phyloP scores from a whole-genome alignment of 176 grass and related monocot genomes.

The Zoysia pacifica region DNA sequence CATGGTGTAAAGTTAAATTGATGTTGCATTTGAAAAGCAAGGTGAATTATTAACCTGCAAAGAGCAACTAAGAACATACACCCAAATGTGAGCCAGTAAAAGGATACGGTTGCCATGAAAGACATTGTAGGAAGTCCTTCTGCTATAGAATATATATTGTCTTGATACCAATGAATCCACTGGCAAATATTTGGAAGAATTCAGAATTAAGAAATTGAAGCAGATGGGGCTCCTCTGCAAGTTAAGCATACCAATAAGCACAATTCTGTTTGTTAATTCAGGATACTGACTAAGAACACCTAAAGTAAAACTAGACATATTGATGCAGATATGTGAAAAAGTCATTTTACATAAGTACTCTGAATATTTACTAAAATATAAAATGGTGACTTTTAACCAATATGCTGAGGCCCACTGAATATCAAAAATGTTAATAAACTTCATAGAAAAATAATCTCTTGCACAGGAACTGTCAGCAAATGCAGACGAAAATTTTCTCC shows the following conservation, averaged over 20 bases:
- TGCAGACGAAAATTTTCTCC: neutral
- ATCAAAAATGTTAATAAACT: neutral
- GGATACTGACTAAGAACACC: neutral
- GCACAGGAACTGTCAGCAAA: neutral
- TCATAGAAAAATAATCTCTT: neutral
- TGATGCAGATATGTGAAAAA: neutral
- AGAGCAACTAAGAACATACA: neutral
- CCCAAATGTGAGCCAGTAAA: slow-evolving; percentile 11
- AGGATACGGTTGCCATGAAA: slow-evolving; percentile 68
- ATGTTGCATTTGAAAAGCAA: slow-evolving; percentile 23
- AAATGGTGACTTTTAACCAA: neutral
- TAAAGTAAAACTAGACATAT: neutral
- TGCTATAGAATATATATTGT: slow-evolving; percentile 56
- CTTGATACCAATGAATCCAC: slow-evolving; percentile 54
- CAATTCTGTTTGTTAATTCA: slow-evolving; percentile 10
- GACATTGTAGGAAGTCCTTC: slow-evolving; percentile 41
- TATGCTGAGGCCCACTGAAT: neutral
- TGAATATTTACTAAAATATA: neutral
- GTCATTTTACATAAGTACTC: neutral
- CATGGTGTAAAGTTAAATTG: neutral
- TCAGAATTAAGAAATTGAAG: slow-evolving; percentile 56
- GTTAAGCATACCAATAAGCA: slow-evolving; percentile 6
- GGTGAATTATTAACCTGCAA: neutral
- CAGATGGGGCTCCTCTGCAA: slow-evolving; percentile 52
- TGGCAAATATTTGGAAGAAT: slow-evolving; percentile 43